A percentile compares a stretch with the other conserved stretches of the same genome.
phyloP scores from a whole-genome alignment of 169 alveolate species.

The Cryptosporidium sp. region DNA sequence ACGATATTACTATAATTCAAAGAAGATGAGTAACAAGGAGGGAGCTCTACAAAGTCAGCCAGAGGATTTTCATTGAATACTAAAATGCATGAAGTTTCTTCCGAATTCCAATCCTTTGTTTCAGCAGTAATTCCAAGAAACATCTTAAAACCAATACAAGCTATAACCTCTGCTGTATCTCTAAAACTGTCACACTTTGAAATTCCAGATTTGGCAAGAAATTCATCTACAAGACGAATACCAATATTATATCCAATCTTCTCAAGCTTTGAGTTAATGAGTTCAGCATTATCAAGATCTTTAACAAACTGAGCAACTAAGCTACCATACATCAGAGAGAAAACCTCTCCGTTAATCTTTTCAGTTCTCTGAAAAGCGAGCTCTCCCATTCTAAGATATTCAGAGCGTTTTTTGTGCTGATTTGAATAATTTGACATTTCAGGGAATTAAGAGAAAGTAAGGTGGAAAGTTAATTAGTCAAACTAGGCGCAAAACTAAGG shows the following conservation, averaged over 20 bases:
- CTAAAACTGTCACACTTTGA: slow-evolving; percentile 82
- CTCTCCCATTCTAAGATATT: slow-evolving; percentile 62
- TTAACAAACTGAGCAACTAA: slow-evolving; percentile 89
- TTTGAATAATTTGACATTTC: slow-evolving; percentile 35
- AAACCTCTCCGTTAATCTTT: slow-evolving; percentile 87
- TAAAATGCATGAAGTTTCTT: slow-evolving; percentile 83
- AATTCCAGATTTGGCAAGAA: slow-evolving; percentile 88
- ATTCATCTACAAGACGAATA: slow-evolving; percentile 91
- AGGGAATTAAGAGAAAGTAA: not conserved
- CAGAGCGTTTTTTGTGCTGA: slow-evolving; percentile 49
- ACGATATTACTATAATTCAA: slow-evolving; percentile 85
- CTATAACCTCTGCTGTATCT: slow-evolving; percentile 83
- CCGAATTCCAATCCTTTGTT: slow-evolving; percentile 81
- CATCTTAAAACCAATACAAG: slow-evolving; percentile 87
- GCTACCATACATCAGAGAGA: slow-evolving; percentile 91
- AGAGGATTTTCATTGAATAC: slow-evolving; percentile 87
- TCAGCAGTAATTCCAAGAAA: slow-evolving; percentile 89
- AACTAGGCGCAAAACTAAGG: slow-evolving; percentile 19
- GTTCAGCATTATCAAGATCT: slow-evolving; percentile 90
- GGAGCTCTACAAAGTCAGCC: slow-evolving; percentile 88
- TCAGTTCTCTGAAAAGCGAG: slow-evolving; percentile 75
- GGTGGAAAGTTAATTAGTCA: not conserved
- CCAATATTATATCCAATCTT: slow-evolving; percentile 93
- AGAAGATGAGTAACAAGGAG: slow-evolving; percentile 81
- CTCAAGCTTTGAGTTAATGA: slow-evolving; percentile 89